phyloP scores from a whole-genome alignment of 192 early-diverging fungal species.

The Rhizophlyctis rosea region DNA sequence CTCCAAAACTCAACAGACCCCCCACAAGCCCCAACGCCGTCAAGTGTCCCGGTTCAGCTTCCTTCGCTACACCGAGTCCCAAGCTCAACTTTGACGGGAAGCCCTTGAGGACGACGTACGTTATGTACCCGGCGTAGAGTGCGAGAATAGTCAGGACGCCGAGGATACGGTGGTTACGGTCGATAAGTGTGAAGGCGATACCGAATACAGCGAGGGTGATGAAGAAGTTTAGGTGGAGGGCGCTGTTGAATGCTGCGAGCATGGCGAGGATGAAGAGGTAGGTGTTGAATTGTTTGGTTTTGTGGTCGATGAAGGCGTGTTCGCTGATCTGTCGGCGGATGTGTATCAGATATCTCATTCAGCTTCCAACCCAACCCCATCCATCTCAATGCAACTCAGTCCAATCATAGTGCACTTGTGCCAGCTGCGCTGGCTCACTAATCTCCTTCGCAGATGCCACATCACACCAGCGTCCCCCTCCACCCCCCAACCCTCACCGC shows the following conservation, averaged over 20 bases:
- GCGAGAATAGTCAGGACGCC: conserved; percentile 12
- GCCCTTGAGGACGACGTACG: conserved; percentile 45
- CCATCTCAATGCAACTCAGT: no score
- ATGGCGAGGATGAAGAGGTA: conserved; percentile 28
- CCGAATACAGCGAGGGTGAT: conserved; percentile 51
- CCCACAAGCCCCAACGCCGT: conserved; percentile 46
- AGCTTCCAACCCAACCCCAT: no score
- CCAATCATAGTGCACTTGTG: no score
- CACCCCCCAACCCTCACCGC: no score
- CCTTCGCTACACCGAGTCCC: conserved; percentile 37
- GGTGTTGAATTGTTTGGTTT: conserved; percentile 41
- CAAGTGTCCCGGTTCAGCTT: conserved; percentile 38
- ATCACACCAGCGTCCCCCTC: no score
- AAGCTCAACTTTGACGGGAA: conserved; percentile 40
- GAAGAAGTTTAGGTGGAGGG: conserved; percentile 48
- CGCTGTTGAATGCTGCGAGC: conserved; percentile 42
- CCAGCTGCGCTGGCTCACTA: no score
- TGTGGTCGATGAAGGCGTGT: conserved; percentile 42
- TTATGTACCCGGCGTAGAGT: conserved; percentile 29
- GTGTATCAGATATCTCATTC: no score
- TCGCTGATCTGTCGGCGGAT: conserved; percentile 46
- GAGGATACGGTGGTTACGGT: not conserved
- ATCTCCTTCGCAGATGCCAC: no score
- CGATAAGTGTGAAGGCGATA: conserved; percentile 22
- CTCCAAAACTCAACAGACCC: conserved; percentile 50